Evolutionary conservation across 108 stramenopile species (phyloP), one percentile per base, ranked within the genome.

Genomic region (Bacterosira constricta): DNA sequence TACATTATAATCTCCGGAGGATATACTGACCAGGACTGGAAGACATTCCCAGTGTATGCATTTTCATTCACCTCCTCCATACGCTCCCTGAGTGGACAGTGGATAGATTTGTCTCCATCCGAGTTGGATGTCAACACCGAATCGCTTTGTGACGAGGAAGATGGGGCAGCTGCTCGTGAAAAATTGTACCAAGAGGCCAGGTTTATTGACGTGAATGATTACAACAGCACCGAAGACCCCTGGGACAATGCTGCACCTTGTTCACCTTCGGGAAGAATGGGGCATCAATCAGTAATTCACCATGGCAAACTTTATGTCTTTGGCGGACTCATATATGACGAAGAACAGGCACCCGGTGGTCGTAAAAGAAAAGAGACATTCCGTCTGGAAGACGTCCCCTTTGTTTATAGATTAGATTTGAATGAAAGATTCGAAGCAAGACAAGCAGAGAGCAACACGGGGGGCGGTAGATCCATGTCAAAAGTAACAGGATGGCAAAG

Each of bases 1-100:
- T 84, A 81, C 70, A 84, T 84, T 80, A 75, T 84, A 21, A 53
- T 84, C 31, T 69, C 68, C 26, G 83, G 83, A 30, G 83, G 83
- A 18, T 84, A 73, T 47, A 84, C 78, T 1, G 80, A 79, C 46
- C 71, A 62, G 31, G 83, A 84, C 34, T 84, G 83, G 83, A 69
- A 52, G 25, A 73, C 59, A 6, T 84, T 84, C 27, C 83, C 83
- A n/a, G 83, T 84, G 4, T 84, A 77, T 42, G 80, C 83, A 3
- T 84, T 77, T 46, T 75, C 80, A 38, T 71, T 84, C 21, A 63
- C 80, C 10, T 77, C 52, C n/a, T 53, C 79, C 46, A 64, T 57
- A 15, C 27, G 13, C 3, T 58, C 66, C 4, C 42, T 32, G 1
- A 49, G 47, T 1, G 77, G 73, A 5, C 21, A 74, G 36, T 83